These are phyloP conservation scores for Salix arbutifolia DNA, from an alignment of 345 rosid species.

Conservation along the genomic window DNA sequence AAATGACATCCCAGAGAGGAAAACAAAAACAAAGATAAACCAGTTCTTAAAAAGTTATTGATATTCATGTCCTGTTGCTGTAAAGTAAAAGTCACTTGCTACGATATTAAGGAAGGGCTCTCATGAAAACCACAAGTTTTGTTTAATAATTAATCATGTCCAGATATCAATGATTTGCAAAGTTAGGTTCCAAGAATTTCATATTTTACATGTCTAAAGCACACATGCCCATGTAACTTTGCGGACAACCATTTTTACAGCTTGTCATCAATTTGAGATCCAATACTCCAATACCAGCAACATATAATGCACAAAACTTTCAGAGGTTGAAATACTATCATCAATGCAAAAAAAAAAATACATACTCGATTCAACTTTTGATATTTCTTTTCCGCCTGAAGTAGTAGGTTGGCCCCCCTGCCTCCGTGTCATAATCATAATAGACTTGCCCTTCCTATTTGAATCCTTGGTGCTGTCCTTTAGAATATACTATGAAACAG, in stretches of 20 bases:
- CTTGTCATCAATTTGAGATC: not conserved
- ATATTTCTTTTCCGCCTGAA: constrained; percentile 33
- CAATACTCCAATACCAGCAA: not conserved
- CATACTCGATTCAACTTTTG: constrained; percentile 34
- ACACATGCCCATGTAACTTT: not conserved
- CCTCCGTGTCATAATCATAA: constrained; percentile 23
- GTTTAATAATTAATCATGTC: too few species aligned
- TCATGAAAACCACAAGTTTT: too few species aligned
- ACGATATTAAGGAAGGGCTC: too few species aligned
- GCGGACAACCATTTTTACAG: not conserved
- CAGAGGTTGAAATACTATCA: not conserved
- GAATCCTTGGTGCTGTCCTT: constrained; percentile 36
- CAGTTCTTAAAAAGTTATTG: not conserved
- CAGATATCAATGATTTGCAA: too few species aligned
- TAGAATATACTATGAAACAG: constrained; percentile 39
- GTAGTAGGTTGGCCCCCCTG: constrained; percentile 29
- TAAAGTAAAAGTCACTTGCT: too few species aligned
- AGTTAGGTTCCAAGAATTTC: not conserved
- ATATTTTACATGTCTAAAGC: not conserved
- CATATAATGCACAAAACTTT: not conserved
- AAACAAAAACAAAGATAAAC: too few species aligned
- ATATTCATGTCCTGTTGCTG: too few species aligned
- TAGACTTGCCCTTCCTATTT: constrained; percentile 33
- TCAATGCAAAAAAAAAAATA: not conserved
- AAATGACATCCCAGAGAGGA: not conserved